These are phyloP conservation scores for Neotropicomus parvogracilis DNA, from an alignment of 1,284 basidiomycete species.

Conservation along the genomic window DNA sequence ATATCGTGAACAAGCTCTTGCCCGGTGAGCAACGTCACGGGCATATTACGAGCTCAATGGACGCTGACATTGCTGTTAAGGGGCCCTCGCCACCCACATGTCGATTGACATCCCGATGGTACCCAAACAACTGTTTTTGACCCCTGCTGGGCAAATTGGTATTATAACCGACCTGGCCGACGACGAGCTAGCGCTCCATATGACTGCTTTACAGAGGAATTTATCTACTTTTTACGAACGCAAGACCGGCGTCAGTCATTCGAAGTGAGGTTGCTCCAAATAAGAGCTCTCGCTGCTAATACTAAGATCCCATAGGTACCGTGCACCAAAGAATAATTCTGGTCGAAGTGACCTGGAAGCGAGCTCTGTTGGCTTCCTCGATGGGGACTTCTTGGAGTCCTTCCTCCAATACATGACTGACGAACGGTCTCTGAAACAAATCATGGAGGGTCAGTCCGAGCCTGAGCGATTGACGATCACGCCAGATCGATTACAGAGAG, in stretches of 20 bases:
- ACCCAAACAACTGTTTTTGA: conserved; percentile 74
- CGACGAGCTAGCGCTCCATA: conserved; percentile 52
- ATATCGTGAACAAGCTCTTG: conserved; percentile 67
- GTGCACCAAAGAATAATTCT: conserved; percentile 56
- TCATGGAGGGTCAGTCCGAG: conserved; percentile 52
- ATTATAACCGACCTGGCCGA: conserved; percentile 66
- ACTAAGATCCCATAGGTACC: conserved; percentile 47
- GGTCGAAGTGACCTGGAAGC: conserved; percentile 55
- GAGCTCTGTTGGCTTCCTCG: conserved; percentile 73
- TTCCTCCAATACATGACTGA: conserved; percentile 47
- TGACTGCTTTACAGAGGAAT: conserved; percentile 79
- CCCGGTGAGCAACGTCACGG: conserved; percentile 42
- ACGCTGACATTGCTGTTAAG: conserved; percentile 32
- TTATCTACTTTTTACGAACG: conserved; percentile 55
- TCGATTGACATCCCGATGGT: conserved; percentile 38
- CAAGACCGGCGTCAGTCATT: conserved; percentile 61
- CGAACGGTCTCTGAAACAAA: conserved; percentile 39
- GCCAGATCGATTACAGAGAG: conserved; percentile 43
- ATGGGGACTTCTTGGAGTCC: conserved; percentile 82
- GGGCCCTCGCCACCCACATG: conserved; percentile 38
- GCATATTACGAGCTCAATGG: neutral
- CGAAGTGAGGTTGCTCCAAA: conserved; percentile 45
- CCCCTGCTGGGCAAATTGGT: conserved; percentile 78
- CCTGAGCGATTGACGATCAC: conserved; percentile 51
- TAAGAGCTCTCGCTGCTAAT: neutral